Base-by-base conservation (phyloP, 345 rosid genomes). In the Erysimum cheiranthoides region DNA sequence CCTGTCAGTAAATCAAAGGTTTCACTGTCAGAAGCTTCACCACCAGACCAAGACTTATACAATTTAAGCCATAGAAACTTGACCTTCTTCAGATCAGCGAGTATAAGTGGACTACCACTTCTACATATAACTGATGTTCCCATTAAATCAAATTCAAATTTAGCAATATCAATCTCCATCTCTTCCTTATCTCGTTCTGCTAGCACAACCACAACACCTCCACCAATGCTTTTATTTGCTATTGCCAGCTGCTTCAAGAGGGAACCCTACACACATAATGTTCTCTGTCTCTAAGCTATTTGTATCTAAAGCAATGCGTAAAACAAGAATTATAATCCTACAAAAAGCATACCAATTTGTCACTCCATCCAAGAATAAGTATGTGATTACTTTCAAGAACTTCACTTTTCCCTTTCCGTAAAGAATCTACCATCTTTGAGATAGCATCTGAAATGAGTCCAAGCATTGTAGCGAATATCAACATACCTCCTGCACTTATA, bases 181-280 rank as follows among this genome's bases (percentile, higher is more conserved):
- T 93, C 98, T 74, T 91, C 97, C 81, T 91, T 93, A 74, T 93
- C 97, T 81, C 92, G 85, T 83, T 89, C 98, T 3, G 98, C 97
- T 46, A 93, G 79, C 38, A 93, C 98, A 8, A 93, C 97, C 9
- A 90, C 79, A 64, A 90, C 89, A 52, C 97, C 97, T 11, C 98
- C 98, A 63, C 97, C 98, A 17, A 89, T 31, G 49, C 98, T 93
- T 84, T 88, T 88, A 86, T 93, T 93, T 53, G 98, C 98, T 79
- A 90, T 91, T 43, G 96, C 98, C 68, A 93, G 81, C 80, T 93
- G 96, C 90, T 90, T 93, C 84, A 93, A 74, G 70, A 93, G 92
- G 27, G 98, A 93, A 27, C 98, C 98, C 96, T 93, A 77, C 73
- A 82, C 8, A 67, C 34, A 51, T 8, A 0, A 11, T 6, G 3